A percentile compares a stretch with the other conserved stretches of the same genome.
Conservation (phyloP, 306 rosid species). For the Castanospermum australe region DNA sequence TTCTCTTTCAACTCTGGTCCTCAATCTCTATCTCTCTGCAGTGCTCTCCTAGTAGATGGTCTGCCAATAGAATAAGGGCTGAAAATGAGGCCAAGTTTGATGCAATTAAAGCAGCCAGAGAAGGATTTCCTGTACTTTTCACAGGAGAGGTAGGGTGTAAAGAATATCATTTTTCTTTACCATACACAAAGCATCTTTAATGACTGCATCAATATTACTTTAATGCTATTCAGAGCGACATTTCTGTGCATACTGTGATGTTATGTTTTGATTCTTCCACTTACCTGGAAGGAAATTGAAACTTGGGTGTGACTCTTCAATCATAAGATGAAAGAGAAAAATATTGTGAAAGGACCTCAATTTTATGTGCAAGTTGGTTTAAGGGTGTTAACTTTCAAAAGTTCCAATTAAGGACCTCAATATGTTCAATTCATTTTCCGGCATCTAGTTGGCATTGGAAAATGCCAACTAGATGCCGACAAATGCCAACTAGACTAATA, state of each 20-base stretch:
- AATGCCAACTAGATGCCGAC: too few species aligned
- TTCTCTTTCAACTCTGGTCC: background rate
- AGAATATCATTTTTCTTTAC: background rate
- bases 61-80: conserved; percentile 63
- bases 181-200: background rate
- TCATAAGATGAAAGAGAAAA: background rate
- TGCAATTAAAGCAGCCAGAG: conserved; percentile 60
- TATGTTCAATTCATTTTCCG: too few species aligned
- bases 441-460: too few species aligned
- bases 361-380: too few species aligned
- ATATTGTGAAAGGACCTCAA: too few species aligned
- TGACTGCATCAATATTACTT: background rate
- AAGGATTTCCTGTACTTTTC: conserved; percentile 63
- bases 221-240: background rate
- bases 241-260: background rate
- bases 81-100: conserved; percentile 66
- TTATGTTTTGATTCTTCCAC: conserved; percentile 13
- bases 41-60: conserved; percentile 83
- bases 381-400: too few species aligned
- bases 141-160: conserved; percentile 80
- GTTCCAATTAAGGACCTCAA: too few species aligned
- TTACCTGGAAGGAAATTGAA: background rate
- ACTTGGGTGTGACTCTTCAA: background rate
- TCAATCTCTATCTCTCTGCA: conserved; percentile 28
- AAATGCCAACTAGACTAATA: too few species aligned